Conservation (phyloP, 768 basidiomycete genomes). For the Lentinula lateritia region DNA sequence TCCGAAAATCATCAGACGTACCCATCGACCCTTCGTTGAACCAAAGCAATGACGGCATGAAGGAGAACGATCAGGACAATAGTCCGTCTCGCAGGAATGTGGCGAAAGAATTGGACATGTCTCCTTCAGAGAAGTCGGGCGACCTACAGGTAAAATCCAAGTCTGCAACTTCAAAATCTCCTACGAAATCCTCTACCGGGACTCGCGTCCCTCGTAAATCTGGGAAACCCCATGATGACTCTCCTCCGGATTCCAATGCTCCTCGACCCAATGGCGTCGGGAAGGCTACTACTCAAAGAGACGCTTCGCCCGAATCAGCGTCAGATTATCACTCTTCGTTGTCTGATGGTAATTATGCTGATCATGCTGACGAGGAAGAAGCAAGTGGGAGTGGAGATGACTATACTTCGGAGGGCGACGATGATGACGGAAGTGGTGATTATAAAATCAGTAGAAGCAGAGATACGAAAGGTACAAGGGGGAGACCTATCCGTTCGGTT, state of each 20-base stretch:
- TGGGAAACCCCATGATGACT: not conserved
- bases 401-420: not conserved
- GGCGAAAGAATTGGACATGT: not conserved
- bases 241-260: not conserved
- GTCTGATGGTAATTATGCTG: not conserved
- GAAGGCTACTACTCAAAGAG: not conserved
- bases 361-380: not conserved
- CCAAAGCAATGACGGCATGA: not conserved
- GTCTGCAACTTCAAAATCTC: not conserved
- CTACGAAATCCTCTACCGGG: not conserved
- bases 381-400: not conserved
- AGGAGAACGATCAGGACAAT: not conserved
- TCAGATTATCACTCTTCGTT: not conserved
- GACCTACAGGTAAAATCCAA: not conserved
- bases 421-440: constrained; percentile 1
- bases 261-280: not conserved
- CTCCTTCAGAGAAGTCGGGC: no score
- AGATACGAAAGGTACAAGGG: not conserved
- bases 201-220: not conserved
- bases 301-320: not conserved
- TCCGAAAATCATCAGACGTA: not conserved
- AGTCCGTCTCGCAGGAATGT: not conserved
- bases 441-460: not conserved
- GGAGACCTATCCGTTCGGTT: not conserved
- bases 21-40: not conserved